Evolutionary conservation across 2,329 filamentous ascomycete species (phyloP), one percentile per base, ranked within the genome.

Genomic region (Aspergillus brunneoviolaceus): DNA sequence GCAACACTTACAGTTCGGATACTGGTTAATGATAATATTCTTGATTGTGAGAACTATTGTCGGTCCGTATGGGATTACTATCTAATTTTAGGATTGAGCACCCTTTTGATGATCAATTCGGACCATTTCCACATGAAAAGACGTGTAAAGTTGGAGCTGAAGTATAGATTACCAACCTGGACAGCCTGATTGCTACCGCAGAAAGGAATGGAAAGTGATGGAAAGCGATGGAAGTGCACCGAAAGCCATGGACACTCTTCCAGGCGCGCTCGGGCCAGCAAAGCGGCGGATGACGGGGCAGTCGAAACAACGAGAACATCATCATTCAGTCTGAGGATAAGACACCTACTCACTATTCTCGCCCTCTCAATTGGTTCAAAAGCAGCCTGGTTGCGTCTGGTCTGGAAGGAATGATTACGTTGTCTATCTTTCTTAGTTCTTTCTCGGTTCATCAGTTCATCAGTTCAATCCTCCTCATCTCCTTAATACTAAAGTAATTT

Each of bases 151-250:
- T 29, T 29, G 7, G 9, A 2, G 27, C 9, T 27, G 10, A 23
- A 23, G 33, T 25, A 16, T 49, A 35, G 55, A 60, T 61, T 62
- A 56, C 52, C 23, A 58, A 59, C 21, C 12, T 49, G 31, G 35
- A 29, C 39, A 45, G 39, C 39, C 39, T 48, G 60, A 60, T 65
- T 69, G 60, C 60, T 60, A 67, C 60, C 33, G 53, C 55, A 50
- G 70, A 72, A 74, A 58, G 52, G 51, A 55, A 60, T 57, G 50
- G 70, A 72, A 74, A 58, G 52, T 51, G 55, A 60, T 60, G 48
- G 72, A 74, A 74, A 50, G n/a, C n/a, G 57, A 63, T 72, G 69
- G 73, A 76, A 76, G 54, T 16, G 33, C 60, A 51, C 58, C 61
- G 73, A 76, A 75, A 62, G 61, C 45, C 23, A 65, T 68, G 45